phyloP scores from a whole-genome alignment of 441 rosid species.

The Rhodomyrtus psidioides region DNA sequence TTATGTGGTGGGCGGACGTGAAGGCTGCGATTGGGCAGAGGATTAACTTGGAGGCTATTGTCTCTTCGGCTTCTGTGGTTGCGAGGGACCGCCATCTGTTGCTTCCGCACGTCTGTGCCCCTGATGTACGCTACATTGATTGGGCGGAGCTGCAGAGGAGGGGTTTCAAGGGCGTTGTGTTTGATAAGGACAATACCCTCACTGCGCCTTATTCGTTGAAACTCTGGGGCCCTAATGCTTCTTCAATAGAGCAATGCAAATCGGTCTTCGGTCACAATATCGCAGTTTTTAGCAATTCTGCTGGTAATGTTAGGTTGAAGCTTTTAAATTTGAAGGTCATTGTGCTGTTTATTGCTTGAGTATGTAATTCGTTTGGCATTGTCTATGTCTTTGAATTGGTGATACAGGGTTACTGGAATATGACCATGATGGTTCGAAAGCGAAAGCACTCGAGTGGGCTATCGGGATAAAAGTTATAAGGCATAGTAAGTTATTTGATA shows the following conservation, averaged over 20 bases:
- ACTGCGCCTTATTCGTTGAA: constrained; percentile 83
- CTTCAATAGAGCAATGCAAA: constrained; percentile 72
- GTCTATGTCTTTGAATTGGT: constrained; percentile 5
- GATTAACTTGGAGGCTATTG: constrained; percentile 74
- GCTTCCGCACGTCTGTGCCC: constrained; percentile 69
- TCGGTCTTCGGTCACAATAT: constrained; percentile 74
- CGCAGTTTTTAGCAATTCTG: constrained; percentile 88
- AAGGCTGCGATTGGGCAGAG: constrained; percentile 92
- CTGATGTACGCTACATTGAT: constrained; percentile 65
- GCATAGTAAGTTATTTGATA: constrained; percentile 51
- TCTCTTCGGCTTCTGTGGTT: constrained; percentile 50
- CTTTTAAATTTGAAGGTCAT: background rate
- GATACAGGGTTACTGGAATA: constrained; percentile 74
- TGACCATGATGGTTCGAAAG: constrained; percentile 80
- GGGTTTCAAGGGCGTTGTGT: constrained; percentile 90
- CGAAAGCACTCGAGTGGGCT: constrained; percentile 73
- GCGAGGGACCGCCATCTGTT: constrained; percentile 58
- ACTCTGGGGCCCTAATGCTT: constrained; percentile 51
- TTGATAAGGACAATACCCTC: constrained; percentile 92
- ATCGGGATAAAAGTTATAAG: constrained; percentile 85
- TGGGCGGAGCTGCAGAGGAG: constrained; percentile 72
- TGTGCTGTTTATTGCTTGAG: background rate
- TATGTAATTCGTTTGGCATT: background rate
- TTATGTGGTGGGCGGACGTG: constrained; percentile 93
- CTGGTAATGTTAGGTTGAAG: constrained; percentile 39